Percentiles rank a stretch among this genome's conserved stretches.
These are phyloP conservation scores for Paracamarosporium sp. DNA, from an alignment of 2,329 filamentous ascomycete species.

Conservation along the genomic window DNA sequence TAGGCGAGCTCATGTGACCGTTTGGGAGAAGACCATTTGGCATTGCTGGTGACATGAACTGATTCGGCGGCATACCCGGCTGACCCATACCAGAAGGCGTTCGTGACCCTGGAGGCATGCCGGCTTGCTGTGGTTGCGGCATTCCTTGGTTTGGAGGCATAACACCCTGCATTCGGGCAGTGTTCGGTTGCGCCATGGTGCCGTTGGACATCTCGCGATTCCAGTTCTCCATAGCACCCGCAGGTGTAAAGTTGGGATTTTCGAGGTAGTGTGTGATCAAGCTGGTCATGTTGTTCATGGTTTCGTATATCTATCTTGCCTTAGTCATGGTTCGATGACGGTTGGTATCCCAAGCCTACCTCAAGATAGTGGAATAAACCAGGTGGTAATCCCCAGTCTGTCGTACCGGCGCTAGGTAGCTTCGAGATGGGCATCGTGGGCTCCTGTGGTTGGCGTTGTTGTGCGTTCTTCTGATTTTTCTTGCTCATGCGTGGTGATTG, in stretches of 20 bases:
- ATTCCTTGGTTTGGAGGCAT: constrained; percentile 34
- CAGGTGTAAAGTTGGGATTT: constrained; percentile 59
- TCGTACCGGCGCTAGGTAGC: constrained; percentile 55
- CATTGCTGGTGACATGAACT: constrained; percentile 66
- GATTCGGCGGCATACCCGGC: constrained; percentile 35
- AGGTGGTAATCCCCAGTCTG: constrained; percentile 62
- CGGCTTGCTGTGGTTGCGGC: constrained; percentile 31
- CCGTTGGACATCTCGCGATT: constrained; percentile 52
- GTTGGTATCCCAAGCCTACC: constrained; percentile 50
- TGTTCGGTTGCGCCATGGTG: constrained; percentile 28
- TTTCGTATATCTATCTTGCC: constrained; percentile 65
- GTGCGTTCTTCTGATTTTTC: constrained; percentile 59
- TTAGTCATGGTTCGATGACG: constrained; percentile 14
- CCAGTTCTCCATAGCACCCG: constrained; percentile 62
- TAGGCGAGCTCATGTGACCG: constrained; percentile 59
- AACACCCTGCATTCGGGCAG: constrained; percentile 24
- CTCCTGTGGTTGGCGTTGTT: constrained; percentile 49
- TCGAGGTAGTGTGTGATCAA: constrained; percentile 65
- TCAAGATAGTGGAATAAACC: constrained; percentile 68
- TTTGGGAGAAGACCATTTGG: constrained; percentile 59
- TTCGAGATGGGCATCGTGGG: constrained; percentile 53
- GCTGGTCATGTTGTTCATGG: constrained; percentile 68
- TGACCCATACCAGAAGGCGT: constrained; percentile 41
- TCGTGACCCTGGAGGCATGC: constrained; percentile 37
- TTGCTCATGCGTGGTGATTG: constrained; percentile 62